A percentile compares a stretch with the other conserved stretches of the same genome.
Evolutionary conservation across 2,329 filamentous ascomycete species (phyloP).

Genomic region (Geosmithia flava): DNA sequence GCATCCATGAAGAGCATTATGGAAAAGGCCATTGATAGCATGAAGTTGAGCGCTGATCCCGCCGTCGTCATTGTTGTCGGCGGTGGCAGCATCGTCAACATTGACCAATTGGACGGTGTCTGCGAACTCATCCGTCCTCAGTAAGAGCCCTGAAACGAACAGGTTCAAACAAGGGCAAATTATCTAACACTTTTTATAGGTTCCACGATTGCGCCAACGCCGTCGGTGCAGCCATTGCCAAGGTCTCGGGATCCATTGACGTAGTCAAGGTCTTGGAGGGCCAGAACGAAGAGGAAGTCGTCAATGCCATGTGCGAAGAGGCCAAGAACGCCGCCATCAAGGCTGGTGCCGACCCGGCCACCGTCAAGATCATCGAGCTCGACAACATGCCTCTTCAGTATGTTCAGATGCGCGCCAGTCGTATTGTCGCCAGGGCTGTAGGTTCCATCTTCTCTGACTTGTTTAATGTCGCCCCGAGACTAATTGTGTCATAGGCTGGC

Average conservation of each 20-base stretch:
- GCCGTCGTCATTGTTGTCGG: conserved; percentile 49
- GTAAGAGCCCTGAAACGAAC: conserved; percentile 18
- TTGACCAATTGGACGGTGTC: conserved; percentile 39
- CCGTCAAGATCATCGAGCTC: conserved; percentile 36
- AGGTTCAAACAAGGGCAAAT: not conserved
- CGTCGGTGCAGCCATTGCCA: conserved; percentile 49
- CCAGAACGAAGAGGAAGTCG: conserved; percentile 24
- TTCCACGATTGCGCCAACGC: conserved; percentile 35
- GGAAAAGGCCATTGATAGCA: conserved; percentile 44
- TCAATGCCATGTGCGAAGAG: conserved; percentile 17
- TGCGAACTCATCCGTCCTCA: conserved; percentile 42
- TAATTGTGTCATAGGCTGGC: not conserved
- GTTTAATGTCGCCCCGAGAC: no score
- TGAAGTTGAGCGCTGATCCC: conserved; percentile 48
- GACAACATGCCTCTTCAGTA: conserved; percentile 43
- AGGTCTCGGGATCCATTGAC: conserved; percentile 42
- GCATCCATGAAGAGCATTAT: conserved; percentile 28
- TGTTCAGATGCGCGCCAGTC: conserved; percentile 16
- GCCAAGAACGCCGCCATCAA: conserved; percentile 19
- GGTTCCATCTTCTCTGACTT: conserved; percentile 44
- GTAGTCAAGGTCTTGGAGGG: conserved; percentile 34
- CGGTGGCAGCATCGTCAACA: conserved; percentile 47
- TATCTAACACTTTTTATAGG: not conserved
- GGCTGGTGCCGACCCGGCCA: conserved; percentile 27
- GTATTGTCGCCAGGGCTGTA: conserved; percentile 46